Evolutionary conservation across 129 eudicot genomes (phyloP), one percentile per base, ranked within the genome.

Genomic region (Flaveria robusta): DNA sequence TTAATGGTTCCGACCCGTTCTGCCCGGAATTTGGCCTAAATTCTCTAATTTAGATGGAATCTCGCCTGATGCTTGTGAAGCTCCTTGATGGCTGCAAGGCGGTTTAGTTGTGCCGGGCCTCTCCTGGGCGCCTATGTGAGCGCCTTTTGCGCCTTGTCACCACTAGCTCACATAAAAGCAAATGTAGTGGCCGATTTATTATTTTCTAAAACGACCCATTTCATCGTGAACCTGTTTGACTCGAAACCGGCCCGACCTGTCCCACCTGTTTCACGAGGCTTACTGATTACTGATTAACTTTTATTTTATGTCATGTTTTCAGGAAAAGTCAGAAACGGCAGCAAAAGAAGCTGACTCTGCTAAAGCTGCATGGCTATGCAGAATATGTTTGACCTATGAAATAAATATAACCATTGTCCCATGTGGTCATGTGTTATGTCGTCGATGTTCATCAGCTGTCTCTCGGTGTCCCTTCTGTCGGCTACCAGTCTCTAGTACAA

Each of bases 331-430:
- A 34, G 99, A 95, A 5, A 73, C 69, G 74, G 99, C 99, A 62
- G 43, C 87, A 27, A 95, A 87, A 85, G 99, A 95, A 87, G 97
- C 97, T 14, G 99, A 91, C 52, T 86, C 89, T 22, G 99, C 99
- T n/a, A 95, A 95, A 89, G 83, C 94, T 58, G 92, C 99, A 81
- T 95, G 97, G 99, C 81, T 83, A 42, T 95, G 99, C 76, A 86
- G 99, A 64, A 83, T 95, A 52, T 95, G 99, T 78, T 83, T 95
- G 79, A 85, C 63, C 56, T 88, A 85, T 76, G 99, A 95, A 82
- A 83, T 95, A 1, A 92, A 95, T 78, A 82, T 91, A 10, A 82
- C 99, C 0, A 14, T 95, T 39, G 77, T 95, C 70, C 97, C 99
- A 2, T 95, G 99, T 75, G 99, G 99, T 63, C 99, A 95, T 41